Base-by-base conservation (phyloP, 768 basidiomycete species). In the Tulasnella sp. region DNA sequence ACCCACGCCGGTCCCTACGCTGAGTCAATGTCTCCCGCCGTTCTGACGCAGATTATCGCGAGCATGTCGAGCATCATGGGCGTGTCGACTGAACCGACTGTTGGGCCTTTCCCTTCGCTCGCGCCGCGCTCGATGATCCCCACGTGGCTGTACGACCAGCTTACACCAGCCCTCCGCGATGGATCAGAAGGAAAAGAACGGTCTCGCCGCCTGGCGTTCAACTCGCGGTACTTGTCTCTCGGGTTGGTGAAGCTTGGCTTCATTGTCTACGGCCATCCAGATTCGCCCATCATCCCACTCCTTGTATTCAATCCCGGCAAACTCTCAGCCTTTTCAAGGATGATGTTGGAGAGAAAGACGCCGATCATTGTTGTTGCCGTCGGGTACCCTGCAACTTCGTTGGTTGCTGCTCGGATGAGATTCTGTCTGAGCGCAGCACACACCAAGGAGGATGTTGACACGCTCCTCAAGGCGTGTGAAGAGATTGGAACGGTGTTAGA, bases 61-160 rank as follows among this genome's bases (percentile, higher is more conserved):
- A 87, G 87, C 63, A 96, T 95, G 89, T 88, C 85, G 0, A 91
- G 89, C 65, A 97, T 99, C 74, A 97, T 97, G 93, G 95, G 95
- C 27, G 72, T 74, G 52, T 68, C 72, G 4, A 26, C 53, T 26
- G 59, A 53, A 5, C 11, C 61, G 70, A 11, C 66, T n/a, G 24
- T 91, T 61, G 69, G 78, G 10, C 62, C 74, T 4, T 69, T 76
- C 9, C 66, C 75, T 32, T 19, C 62, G 67, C 27, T 55, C 72
- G 86, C 82, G 0, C 79, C 86, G 1, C 70, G 78, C 3, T 73
- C 78, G 1, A 71, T 78, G 8, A 72, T 97, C 4, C 93, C 93
- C 0, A 47, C 75, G 1, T 97, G 93, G 93, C 70, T 96, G 66
- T 24, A 41, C 3, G 54, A 56, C 32, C 75, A 76, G 43, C 81